Base-by-base conservation (phyloP, 176 grass and related monocot genomes). In the Areca catechu region DNA sequence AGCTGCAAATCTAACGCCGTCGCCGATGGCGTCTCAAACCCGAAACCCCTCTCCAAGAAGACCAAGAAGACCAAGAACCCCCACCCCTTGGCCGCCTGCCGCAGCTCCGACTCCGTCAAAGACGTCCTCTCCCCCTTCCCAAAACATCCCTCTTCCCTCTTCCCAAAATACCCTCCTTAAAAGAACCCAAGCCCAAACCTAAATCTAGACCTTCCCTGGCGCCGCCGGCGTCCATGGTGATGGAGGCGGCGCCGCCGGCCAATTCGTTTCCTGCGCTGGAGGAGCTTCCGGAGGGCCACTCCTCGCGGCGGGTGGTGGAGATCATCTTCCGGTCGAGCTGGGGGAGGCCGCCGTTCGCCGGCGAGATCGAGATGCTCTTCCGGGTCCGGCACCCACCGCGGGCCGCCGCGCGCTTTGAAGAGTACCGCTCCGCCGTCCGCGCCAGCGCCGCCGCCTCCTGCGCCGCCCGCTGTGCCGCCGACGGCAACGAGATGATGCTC, bases 401-500 rank as follows among this genome's bases (percentile, higher is more conserved):
- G 65, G 79, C 90, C 18, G 70, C 84, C 54, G 63, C 83, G 51
- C 83, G 74, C 2, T 95, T 95, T 67, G 90, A 95, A 83, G 90
- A 95, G 57, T 89, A 85, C 86, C 82, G 90, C 37, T 73, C 71
- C 1, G 63, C 70, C 4, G 86, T 84, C 72, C 68, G 79, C 55
- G 49, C 76, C 9, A 71, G 80, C 10, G 76, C 82, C 4, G 82
- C 34, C 10, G 34, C 34, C 34, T 43, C 68, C 18, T 57, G 65
- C n/a, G 57, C 74, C 0, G 51, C 80, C 10, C 83, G 81, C 60
- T 76, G 90, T 47, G 86, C 79, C 9, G 90, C 90, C 0, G 90
- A 95, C 57, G 90, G 90, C 7, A 95, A 95, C 69, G 90, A 95
- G 76, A 89, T 95, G 90, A 89, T 86, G 90, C 79, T 76, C 24